Evolutionary conservation across 208 protist species (phyloP).

Genomic region (Leishmania aethiopica): DNA sequence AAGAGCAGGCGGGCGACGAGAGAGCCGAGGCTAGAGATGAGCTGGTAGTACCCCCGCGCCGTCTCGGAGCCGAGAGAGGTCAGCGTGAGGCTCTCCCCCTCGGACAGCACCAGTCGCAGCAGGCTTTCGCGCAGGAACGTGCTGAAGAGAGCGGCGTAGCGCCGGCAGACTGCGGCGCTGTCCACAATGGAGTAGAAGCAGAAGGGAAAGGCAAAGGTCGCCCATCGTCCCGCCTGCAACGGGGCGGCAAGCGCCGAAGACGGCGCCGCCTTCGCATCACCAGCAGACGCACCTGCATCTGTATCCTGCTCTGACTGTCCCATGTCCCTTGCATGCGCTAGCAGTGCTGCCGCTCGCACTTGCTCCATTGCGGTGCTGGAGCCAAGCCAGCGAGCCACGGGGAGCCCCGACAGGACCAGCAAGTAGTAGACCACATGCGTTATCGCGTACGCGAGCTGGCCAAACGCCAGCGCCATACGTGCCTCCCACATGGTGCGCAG

Average conservation of each 20-base stretch:
- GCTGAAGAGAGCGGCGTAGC: constrained; percentile 37
- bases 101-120: constrained; percentile 82
- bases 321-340: neutral
- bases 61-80: constrained; percentile 52
- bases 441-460: constrained; percentile 56
- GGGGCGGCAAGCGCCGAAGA: neutral
- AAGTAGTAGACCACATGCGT: constrained; percentile 55
- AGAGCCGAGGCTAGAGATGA: constrained; percentile 89
- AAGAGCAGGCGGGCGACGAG: constrained; percentile 89
- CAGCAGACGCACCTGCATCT: neutral
- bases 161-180: constrained; percentile 2
- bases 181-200: constrained; percentile 26
- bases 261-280: neutral
- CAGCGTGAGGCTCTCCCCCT: constrained; percentile 90
- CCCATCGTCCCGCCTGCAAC: neutral
- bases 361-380: constrained; percentile 30
- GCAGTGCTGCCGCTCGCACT: constrained; percentile 31
- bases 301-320: neutral
- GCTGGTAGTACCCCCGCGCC: constrained; percentile 86
- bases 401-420: constrained; percentile 35
- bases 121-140: constrained; percentile 84
- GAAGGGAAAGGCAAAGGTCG: constrained; percentile 33
- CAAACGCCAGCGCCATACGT: constrained; percentile 63
- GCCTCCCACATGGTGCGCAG: constrained; percentile 40
- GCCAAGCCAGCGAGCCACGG: constrained; percentile 29